Evolutionary conservation across 306 rosid genomes (phyloP).

Genomic region (Prinsepia uniflora): DNA sequence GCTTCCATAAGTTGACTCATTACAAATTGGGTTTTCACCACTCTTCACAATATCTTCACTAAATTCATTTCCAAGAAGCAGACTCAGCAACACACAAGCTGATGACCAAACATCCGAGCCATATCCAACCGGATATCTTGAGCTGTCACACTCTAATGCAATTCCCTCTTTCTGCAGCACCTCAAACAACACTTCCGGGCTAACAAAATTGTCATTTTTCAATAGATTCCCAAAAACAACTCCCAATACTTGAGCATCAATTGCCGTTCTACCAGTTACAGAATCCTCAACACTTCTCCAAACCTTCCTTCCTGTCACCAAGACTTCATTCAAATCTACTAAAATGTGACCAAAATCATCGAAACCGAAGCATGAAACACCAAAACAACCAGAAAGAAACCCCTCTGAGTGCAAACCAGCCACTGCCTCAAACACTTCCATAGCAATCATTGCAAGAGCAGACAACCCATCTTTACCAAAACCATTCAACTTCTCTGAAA

Average conservation of each 20-base stretch:
- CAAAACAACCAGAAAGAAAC: constrained; percentile 53
- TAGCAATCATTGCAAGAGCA: constrained; percentile 45
- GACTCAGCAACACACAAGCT: constrained; percentile 52
- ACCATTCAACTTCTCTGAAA: constrained; percentile 39
- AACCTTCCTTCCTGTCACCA: constrained; percentile 54
- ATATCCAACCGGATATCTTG: constrained; percentile 37
- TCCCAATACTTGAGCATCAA: constrained; percentile 29
- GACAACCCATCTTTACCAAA: constrained; percentile 33
- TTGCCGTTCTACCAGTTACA: constrained; percentile 21
- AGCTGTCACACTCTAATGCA: constrained; percentile 31
- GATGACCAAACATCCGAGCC: constrained; percentile 76
- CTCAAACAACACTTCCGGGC: constrained; percentile 64
- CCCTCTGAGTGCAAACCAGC: constrained; percentile 55
- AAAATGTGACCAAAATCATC: constrained; percentile 56
- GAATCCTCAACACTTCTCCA: constrained; percentile 27
- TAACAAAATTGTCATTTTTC: constrained; percentile 34
- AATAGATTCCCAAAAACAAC: constrained; percentile 27
- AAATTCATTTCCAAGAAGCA: constrained; percentile 52
- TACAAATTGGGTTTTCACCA: constrained; percentile 32
- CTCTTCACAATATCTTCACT: constrained; percentile 30
- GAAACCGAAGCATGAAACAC: constrained; percentile 53
- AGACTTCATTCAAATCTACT: constrained; percentile 55
- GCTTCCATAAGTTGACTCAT: constrained; percentile 32
- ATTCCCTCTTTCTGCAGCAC: constrained; percentile 40
- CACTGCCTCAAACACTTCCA: constrained; percentile 58